Evolutionary conservation across 805 yeast species (phyloP), one percentile per base, ranked within the genome.

Genomic region (Wickerhamiella lipophila): DNA sequence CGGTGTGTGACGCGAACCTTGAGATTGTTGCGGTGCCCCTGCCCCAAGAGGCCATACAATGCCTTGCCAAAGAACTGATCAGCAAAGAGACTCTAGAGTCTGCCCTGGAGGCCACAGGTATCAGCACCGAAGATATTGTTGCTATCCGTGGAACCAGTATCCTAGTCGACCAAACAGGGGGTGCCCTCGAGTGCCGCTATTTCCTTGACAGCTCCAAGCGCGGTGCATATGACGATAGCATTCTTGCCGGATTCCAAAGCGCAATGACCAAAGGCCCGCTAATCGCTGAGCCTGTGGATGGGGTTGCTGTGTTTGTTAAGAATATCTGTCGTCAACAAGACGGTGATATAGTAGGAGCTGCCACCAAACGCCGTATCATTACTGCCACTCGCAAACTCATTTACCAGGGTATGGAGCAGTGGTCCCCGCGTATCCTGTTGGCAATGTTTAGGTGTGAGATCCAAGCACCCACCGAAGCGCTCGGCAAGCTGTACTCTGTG

Each of bases 371-470:
- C 7, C 75, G 92, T 57, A 65, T 86, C 23, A 79, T 87, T 42
- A 76, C 87, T 1, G 70, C 77, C 0, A 77, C 85, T 0, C 77
- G 87, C 56, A 88, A 84, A 53, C 66, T 77, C 2, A 81, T 92
- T 38, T 84, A 83, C 58, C 69, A 73, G 40, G 76, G 78, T 0
- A 76, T 89, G 59, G 62, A 84, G 32, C 80, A 77, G 51, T 82
- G 92, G 81, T 79, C 96, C 0, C 95, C 97, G 6, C 74, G 99
- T 51, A 64, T 92, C 43, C 80, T 83, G 77, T 73, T 94, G 58
- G 98, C 98, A 3, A 85, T 82, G 78, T 92, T 92, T 61, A 71
- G 83, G 0, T 88, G 96, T 70, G 96, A 89, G 55, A 84, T 92
- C 55, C 99, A 92, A 65, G 92, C 97, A 0, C 76, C 94, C 2